phyloP scores from a whole-genome alignment of 345 rosid species.

The Brassica juncea region DNA sequence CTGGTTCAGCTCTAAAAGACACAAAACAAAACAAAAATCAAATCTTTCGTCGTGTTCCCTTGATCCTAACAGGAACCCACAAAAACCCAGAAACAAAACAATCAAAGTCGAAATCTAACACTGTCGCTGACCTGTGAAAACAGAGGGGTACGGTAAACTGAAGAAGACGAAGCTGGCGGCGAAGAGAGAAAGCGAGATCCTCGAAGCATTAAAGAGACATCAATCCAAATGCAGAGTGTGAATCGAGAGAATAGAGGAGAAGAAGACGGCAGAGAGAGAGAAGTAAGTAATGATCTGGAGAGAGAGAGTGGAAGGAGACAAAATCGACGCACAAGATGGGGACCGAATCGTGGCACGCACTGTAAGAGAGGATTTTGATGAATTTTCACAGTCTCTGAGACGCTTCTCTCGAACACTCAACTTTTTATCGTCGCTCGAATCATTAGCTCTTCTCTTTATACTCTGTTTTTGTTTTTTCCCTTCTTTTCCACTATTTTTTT shows the following conservation, averaged over 20 bases:
- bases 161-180: not conserved
- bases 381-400: slow-evolving; percentile 37
- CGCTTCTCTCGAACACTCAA: slow-evolving; percentile 30
- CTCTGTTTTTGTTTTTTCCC: not conserved
- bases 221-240: slow-evolving; percentile 37
- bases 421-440: slow-evolving; percentile 29
- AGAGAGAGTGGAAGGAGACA: slow-evolving; percentile 29
- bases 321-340: slow-evolving; percentile 28
- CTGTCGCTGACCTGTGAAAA: slow-evolving; percentile 34
- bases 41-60: slow-evolving; percentile 19
- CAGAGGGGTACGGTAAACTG: not conserved
- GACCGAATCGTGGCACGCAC: slow-evolving; percentile 31
- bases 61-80: slow-evolving; percentile 1
- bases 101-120: not conserved
- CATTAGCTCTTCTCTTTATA: slow-evolving; percentile 10
- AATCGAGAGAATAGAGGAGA: slow-evolving; percentile 18
- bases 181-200: slow-evolving; percentile 17
- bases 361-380: slow-evolving; percentile 29
- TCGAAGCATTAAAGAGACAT: slow-evolving; percentile 30
- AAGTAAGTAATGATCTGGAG: not conserved
- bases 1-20: not conserved
- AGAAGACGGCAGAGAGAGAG: slow-evolving; percentile 7
- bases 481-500: not conserved
- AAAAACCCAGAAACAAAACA: slow-evolving; percentile 18
- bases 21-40: not conserved